phyloP scores from a whole-genome alignment of 192 early-diverging fungal species.

The Coemansia sp. region DNA sequence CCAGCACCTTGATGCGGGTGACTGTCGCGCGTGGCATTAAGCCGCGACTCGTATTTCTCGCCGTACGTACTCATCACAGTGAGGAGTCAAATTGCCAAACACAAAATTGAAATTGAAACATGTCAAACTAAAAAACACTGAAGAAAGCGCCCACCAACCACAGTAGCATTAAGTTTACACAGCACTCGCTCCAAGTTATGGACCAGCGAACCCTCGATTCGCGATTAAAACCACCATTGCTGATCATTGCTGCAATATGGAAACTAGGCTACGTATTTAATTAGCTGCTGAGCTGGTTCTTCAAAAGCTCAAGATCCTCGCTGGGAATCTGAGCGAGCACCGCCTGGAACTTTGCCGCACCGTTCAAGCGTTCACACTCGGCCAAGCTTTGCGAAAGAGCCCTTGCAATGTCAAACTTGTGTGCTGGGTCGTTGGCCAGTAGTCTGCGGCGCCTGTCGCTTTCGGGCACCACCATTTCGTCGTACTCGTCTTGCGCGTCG shows the following conservation, averaged over 20 bases:
- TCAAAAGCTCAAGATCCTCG: slow-evolving; percentile 23
- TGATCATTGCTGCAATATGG: too few relatives aligned
- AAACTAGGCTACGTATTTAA: too few relatives aligned
- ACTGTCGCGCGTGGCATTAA: slow-evolving; percentile 30
- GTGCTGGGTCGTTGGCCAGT: slow-evolving; percentile 24
- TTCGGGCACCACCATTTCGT: slow-evolving; percentile 13
- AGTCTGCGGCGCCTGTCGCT: slow-evolving; percentile 24
- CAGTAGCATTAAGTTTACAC: too few relatives aligned
- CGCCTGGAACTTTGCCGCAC: slow-evolving; percentile 18
- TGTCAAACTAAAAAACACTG: background rate
- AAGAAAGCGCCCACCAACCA: background rate
- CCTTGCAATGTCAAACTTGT: slow-evolving; percentile 23
- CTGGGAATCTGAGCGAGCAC: slow-evolving; percentile 22
- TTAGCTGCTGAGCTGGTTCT: slow-evolving; percentile 39
- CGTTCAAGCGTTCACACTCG: slow-evolving; percentile 39
- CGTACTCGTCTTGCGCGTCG: background rate
- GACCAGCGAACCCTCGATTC: too few relatives aligned
- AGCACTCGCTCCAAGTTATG: too few relatives aligned
- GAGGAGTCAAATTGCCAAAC: background rate
- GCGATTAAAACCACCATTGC: too few relatives aligned
- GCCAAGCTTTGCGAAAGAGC: slow-evolving; percentile 24
- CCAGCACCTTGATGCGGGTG: background rate
- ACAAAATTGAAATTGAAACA: background rate
- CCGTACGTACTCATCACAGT: slow-evolving; percentile 49
- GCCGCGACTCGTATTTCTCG: slow-evolving; percentile 49